These are phyloP conservation scores for Coemansia sp. DNA, from an alignment of 192 early-diverging fungal species.

Conservation along the genomic window DNA sequence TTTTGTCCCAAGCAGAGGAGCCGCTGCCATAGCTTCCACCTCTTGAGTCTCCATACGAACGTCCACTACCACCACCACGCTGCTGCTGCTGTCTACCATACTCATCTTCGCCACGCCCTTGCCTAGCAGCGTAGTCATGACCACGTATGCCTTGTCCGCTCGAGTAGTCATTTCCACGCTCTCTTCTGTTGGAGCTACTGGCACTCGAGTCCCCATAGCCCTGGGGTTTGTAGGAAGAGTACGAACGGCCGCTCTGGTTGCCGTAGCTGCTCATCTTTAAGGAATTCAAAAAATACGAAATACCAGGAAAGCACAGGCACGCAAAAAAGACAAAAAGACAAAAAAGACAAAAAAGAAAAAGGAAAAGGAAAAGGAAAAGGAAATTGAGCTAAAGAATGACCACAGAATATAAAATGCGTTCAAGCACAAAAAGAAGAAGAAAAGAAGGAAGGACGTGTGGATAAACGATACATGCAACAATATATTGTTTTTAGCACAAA, in stretches of 20 bases:
- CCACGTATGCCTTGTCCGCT: too few relatives aligned
- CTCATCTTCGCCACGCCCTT: too few relatives aligned
- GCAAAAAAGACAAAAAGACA: too few relatives aligned
- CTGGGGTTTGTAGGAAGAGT: constrained; percentile 8
- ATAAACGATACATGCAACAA: neutral
- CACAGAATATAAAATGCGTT: constrained; percentile 6
- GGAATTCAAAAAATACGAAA: constrained; percentile 8
- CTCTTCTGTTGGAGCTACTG: neutral
- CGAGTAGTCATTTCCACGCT: neutral
- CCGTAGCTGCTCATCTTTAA: constrained; percentile 46
- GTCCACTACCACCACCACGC: neutral
- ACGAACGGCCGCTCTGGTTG: constrained; percentile 17
- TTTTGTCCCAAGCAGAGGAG: neutral
- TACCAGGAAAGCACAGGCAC: neutral
- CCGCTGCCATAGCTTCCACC: constrained; percentile 12
- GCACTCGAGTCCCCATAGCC: neutral
- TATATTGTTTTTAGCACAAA: neutral
- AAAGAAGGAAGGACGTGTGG: neutral
- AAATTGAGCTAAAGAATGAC: neutral
- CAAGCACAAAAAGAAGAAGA: constrained; percentile 6
- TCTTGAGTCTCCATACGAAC: neutral
- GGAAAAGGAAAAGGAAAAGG: too few relatives aligned
- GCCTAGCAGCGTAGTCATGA: too few relatives aligned
- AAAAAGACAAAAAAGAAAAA: too few relatives aligned
- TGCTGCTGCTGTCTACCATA: constrained; percentile 2